Evolutionary conservation across 106 monocot species (phyloP), one percentile per base, ranked within the genome.

Genomic region (Phalaenopsis aphrodite): DNA sequence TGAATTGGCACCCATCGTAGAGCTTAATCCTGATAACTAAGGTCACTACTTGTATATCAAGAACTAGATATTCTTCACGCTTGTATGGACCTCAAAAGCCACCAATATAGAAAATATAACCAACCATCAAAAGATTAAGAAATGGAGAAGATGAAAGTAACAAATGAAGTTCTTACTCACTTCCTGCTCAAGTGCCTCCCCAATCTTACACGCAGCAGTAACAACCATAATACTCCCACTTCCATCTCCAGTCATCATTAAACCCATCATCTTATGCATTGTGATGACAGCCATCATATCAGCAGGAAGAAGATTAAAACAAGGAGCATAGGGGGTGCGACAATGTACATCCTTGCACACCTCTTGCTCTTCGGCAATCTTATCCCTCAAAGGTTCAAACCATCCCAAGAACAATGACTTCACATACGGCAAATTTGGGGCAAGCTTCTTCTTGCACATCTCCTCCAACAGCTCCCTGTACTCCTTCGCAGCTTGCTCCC

Each of bases 211-310:
- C 0, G 89, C 87, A 45, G 95, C 93, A n/a, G 86, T 82, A 23
- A 95, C 87, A n/a, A 95, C 88, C 1, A 88, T 85, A 7, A 85
- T 77, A 42, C 91, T 86, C 21, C 88, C 93, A 82, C 78, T 81
- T n/a, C 81, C 89, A 43, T 43, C 78, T 7, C 93, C 88, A 0
- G 86, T 83, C 95, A 95, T 95, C 76, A 95, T 68, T 10, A 95
- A 79, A 24, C 91, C 86, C 93, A 95, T 93, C 85, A 95, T 14
- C 83, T 95, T 93, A 75, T 95, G 95, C 95, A 95, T 95, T 24
- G 93, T 93, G 76, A 95, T 93, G 55, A 95, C 93, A 3, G 95
- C 91, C 91, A 95, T 93, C 95, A 91, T 95, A 30, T 95, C 93
- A 2, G 90, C 88, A 12, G 93, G 89, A 36, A 95, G 85, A 48